phyloP scores from a whole-genome alignment of 257 asterid species.

The Salvia splendens region DNA sequence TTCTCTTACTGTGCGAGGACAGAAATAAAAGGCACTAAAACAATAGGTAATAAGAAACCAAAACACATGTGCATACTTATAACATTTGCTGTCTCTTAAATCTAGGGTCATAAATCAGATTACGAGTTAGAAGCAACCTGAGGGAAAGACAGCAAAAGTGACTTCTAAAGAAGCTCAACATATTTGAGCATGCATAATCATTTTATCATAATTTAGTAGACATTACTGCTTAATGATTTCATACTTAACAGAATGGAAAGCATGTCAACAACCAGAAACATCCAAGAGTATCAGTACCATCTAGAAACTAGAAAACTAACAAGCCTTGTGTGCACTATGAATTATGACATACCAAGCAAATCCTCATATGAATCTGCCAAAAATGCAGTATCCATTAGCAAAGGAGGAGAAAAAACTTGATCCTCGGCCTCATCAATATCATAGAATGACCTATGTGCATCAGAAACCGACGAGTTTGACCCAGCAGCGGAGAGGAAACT shows the following conservation, averaged over 20 bases:
- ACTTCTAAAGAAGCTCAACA: neutral
- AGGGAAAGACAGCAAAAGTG: neutral
- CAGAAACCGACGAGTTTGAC: conserved; percentile 74
- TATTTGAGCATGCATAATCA: conserved; percentile 9
- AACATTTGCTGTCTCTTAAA: conserved; percentile 2
- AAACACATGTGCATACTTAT: neutral
- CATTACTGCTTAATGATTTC: conserved; percentile 12
- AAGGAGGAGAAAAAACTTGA: conserved; percentile 95
- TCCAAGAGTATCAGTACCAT: conserved; percentile 14
- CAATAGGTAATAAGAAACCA: neutral
- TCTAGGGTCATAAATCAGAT: conserved; percentile 6
- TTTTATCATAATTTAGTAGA: conserved; percentile 16
- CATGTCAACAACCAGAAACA: conserved; percentile 9
- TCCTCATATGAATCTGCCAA: conserved; percentile 86
- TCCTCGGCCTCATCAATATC: conserved; percentile 74
- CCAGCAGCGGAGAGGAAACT: conserved; percentile 79
- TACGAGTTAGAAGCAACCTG: neutral
- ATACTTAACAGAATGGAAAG: conserved; percentile 16
- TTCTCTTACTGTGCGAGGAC: too few relatives aligned
- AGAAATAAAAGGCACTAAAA: neutral
- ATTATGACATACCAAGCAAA: conserved; percentile 72
- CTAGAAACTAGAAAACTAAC: conserved; percentile 22
- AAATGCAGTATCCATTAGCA: conserved; percentile 77
- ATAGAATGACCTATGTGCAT: conserved; percentile 72
- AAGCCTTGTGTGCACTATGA: conserved; percentile 15